Base-by-base conservation (phyloP, 441 rosid species). In the Jatropha multifida region DNA sequence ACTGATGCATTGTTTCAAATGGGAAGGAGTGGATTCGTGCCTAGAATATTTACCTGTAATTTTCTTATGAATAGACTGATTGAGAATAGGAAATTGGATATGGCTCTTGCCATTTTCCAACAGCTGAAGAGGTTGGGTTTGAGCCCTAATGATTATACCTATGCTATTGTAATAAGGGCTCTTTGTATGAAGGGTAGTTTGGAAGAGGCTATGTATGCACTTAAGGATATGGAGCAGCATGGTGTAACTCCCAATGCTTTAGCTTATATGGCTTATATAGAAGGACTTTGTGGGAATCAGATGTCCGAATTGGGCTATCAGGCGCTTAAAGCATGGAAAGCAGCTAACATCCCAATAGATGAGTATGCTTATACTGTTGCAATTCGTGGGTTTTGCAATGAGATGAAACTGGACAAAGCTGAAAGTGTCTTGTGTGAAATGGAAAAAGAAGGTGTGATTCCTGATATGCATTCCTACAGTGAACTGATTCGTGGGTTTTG, bases 1-100 rank as follows among this genome's bases (percentile, higher is more conserved):
- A 76, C 84, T 75, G 84, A 87, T 77, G 65, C 83, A 76, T 52
- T 94, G 55, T 86, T 86, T 68, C 86, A 79, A 75, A 75, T 62
- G 44, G 74, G 73, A 15, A 77, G 82, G 20, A 64, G 73, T 38
- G 88, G 88, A 44, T 86, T 83, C 61, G 75, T 78, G 27, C 87
- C 88, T 0, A 70, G 68, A 68, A 84, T 92, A n/a, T 76, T 76
- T 26, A 42, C 97, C 0, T 92, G 86, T 76, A 91, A 92, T 81
- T 91, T 81, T 81, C 87, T 92, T 51, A 78, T 94, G 87, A 90
- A 88, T 60, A 81, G 85, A 68, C 69, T 90, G 86, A 69, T 90
- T 64, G 80, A 72, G 11, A 66, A 52, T 68, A 86, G 87, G 12
- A 78, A 85, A 80, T 74, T 74, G 23, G 89, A 84, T 76, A 72